Conservation (phyloP, 345 rosid genomes). For the Reutealis trisperma region DNA sequence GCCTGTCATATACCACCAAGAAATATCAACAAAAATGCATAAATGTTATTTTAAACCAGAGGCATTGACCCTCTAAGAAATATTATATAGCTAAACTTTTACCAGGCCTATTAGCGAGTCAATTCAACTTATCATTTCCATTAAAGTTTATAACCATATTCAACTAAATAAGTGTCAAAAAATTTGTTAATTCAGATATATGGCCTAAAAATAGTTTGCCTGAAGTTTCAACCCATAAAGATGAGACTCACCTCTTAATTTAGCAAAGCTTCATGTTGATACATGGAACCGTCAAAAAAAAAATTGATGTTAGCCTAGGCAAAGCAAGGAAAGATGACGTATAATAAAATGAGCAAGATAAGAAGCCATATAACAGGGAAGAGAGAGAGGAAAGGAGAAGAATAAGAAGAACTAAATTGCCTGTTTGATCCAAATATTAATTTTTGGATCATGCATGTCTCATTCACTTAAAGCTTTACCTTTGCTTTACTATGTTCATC, state of each 20-base stretch:
- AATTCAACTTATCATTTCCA: neutral
- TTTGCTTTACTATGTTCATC: neutral
- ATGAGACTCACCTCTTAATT: slow-evolving; percentile 73
- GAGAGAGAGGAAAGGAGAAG: neutral
- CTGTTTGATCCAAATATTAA: neutral
- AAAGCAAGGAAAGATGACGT: neutral
- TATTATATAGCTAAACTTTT: neutral
- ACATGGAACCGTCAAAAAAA: slow-evolving; percentile 36
- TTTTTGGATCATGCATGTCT: neutral
- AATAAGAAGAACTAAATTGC: neutral
- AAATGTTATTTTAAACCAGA: neutral
- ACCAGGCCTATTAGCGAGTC: neutral
- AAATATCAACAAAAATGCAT: neutral
- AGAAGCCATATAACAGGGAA: neutral
- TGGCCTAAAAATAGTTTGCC: neutral
- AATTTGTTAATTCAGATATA: neutral
- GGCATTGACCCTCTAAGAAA: neutral
- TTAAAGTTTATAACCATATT: neutral
- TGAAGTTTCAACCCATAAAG: slow-evolving; percentile 5
- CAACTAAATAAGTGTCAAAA: neutral
- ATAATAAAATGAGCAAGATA: slow-evolving; percentile 4
- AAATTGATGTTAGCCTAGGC: slow-evolving; percentile 30
- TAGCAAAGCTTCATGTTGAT: slow-evolving; percentile 71
- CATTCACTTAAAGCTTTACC: neutral
- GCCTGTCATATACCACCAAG: slow-evolving; percentile 51